These are phyloP conservation scores for Rhododendron mucronatum DNA, from an alignment of 148 eudicot species.

Conservation along the genomic window DNA sequence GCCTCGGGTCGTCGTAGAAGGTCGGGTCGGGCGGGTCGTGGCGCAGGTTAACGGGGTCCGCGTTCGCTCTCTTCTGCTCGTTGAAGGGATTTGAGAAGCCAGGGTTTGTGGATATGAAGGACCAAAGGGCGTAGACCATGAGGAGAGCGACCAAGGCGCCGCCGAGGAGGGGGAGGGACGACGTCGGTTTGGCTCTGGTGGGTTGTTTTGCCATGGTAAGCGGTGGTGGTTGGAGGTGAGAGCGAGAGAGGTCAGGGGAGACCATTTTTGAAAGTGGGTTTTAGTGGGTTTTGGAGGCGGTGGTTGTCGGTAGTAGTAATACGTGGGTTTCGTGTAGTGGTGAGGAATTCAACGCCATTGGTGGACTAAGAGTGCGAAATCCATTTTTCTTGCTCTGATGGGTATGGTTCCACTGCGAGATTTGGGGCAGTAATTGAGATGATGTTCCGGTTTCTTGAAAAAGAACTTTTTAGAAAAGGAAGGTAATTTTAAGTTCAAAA, in stretches of 20 bases:
- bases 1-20: constrained; percentile 42
- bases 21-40: constrained; percentile 22
- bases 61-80: background rate
- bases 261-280: background rate
- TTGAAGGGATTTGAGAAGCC: constrained; percentile 4
- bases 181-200: constrained; percentile 27
- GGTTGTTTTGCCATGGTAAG: constrained; percentile 31
- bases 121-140: constrained; percentile 49
- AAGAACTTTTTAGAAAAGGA: no score
- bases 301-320: background rate
- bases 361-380: background rate
- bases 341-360: background rate
- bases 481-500: no score
- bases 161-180: constrained; percentile 29
- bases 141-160: constrained; percentile 43
- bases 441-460: no score
- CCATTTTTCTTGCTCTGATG: background rate
- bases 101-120: constrained; percentile 29
- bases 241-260: background rate
- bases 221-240: background rate
- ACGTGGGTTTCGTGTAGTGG: background rate
- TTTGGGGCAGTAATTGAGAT: no score
- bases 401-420: background rate
- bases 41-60: background rate
- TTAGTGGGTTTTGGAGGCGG: background rate